Percentiles rank a stretch among this genome's conserved stretches.
Conservation (phyloP, 805 yeast genomes). For the Lachancea waltii region DNA sequence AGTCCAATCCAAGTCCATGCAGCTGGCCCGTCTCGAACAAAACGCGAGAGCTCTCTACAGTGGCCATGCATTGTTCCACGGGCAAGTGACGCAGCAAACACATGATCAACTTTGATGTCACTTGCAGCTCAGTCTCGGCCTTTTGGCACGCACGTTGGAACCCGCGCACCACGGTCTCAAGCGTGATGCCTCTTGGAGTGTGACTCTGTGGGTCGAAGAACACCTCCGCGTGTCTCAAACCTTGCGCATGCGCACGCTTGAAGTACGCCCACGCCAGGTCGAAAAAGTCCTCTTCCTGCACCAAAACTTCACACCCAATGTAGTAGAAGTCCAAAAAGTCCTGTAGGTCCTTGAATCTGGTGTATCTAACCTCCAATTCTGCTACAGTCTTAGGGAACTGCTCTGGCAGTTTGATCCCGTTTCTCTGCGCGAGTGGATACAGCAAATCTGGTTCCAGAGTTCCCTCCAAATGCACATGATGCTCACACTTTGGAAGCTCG, state of each 20-base stretch:
- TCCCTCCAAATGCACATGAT: constrained; percentile 80
- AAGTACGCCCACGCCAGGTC: constrained; percentile 75
- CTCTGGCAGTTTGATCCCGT: constrained; percentile 52
- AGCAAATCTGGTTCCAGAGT: constrained; percentile 71
- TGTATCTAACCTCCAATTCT: constrained; percentile 52
- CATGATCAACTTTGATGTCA: constrained; percentile 70
- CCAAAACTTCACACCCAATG: constrained; percentile 72
- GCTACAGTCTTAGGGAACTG: constrained; percentile 55
- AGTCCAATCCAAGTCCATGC: constrained; percentile 76
- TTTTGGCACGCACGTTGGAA: constrained; percentile 59
- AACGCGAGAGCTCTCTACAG: constrained; percentile 47
- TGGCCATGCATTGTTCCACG: constrained; percentile 47
- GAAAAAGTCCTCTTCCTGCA: constrained; percentile 63
- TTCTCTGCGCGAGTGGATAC: constrained; percentile 62
- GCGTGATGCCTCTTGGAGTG: constrained; percentile 53
- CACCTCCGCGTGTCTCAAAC: constrained; percentile 64
- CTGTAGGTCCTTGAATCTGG: constrained; percentile 59
- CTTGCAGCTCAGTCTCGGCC: constrained; percentile 54
- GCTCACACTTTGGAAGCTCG: constrained; percentile 82
- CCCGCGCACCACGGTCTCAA: constrained; percentile 59
- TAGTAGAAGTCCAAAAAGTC: constrained; percentile 76
- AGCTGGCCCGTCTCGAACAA: constrained; percentile 53
- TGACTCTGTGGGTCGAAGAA: constrained; percentile 87
- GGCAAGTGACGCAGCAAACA: constrained; percentile 75
- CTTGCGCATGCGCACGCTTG: constrained; percentile 49